Conservation (phyloP, 805 yeast species). For the Ogataea ganodermae region DNA sequence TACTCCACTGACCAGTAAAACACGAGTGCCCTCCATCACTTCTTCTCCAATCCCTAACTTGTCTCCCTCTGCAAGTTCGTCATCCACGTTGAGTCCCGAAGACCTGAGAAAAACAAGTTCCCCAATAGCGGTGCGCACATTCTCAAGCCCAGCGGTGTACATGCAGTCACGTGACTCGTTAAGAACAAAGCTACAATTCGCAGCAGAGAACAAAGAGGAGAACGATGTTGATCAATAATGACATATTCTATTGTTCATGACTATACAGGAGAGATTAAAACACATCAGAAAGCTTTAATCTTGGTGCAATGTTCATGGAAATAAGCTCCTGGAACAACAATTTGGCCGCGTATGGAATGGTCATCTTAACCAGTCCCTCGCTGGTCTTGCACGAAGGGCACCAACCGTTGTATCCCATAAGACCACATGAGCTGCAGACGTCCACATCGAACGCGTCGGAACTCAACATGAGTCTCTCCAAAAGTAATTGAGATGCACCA, state of each 20-base stretch:
- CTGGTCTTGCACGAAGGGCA: conserved; percentile 94
- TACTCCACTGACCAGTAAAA: conserved; percentile 22
- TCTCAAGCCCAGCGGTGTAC: conserved; percentile 26
- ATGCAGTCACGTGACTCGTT: conserved; percentile 1
- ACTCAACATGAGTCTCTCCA: conserved; percentile 93
- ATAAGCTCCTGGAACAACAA: conserved; percentile 93
- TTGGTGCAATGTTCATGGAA: conserved; percentile 99
- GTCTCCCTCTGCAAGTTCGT: conserved; percentile 16
- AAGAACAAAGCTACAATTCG: conserved; percentile 2
- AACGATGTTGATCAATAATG: neutral
- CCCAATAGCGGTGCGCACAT: conserved; percentile 27
- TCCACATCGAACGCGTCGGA: conserved; percentile 98
- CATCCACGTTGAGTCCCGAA: conserved; percentile 10
- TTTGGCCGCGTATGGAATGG: conserved; percentile 99
- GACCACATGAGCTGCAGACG: conserved; percentile 89
- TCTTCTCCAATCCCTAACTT: conserved; percentile 29
- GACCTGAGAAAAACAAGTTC: conserved; percentile 17
- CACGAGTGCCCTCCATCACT: conserved; percentile 18
- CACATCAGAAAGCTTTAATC: conserved; percentile 85
- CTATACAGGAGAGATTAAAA: conserved; percentile 42
- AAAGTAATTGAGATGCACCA: conserved; percentile 92
- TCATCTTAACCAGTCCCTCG: conserved; percentile 86
- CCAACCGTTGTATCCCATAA: conserved; percentile 98
- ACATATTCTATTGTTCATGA: conserved; percentile 7
- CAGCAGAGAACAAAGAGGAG: neutral